phyloP scores from a whole-genome alignment of 805 yeast genomes.

The Deakozyma indianensis region DNA sequence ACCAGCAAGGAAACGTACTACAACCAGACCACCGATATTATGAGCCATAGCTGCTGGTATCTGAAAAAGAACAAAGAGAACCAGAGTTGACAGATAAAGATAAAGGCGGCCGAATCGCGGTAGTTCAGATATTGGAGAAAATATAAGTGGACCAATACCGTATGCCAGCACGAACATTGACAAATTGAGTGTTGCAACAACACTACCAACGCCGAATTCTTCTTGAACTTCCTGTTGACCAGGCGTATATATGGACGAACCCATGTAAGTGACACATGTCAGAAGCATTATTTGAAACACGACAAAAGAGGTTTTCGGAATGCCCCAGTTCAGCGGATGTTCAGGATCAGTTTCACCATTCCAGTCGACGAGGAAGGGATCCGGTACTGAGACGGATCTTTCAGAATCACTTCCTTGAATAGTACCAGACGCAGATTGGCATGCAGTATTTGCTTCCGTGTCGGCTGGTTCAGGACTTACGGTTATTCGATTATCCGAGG shows the following conservation, averaged over 20 bases:
- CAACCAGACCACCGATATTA: slow-evolving; percentile 36
- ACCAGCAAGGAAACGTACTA: slow-evolving; percentile 41
- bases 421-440: too few relatives aligned
- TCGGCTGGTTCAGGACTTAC: too few relatives aligned
- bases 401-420: too few relatives aligned
- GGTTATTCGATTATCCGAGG: too few relatives aligned
- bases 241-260: slow-evolving; percentile 46
- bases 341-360: slow-evolving; percentile 19
- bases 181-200: slow-evolving; percentile 36
- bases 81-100: slow-evolving; percentile 31
- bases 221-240: slow-evolving; percentile 31
- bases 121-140: slow-evolving; percentile 42
- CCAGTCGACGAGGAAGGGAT: slow-evolving; percentile 18
- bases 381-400: background rate
- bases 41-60: slow-evolving; percentile 39
- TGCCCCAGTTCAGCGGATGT: slow-evolving; percentile 45
- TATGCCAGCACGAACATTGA: slow-evolving; percentile 44
- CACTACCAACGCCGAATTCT: slow-evolving; percentile 28
- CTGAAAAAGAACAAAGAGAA: slow-evolving; percentile 36
- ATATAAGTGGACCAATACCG: slow-evolving; percentile 43
- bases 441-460: too few relatives aligned
- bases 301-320: slow-evolving; percentile 25
- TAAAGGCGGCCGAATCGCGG: slow-evolving; percentile 34
- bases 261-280: slow-evolving; percentile 41
- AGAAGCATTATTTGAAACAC: slow-evolving; percentile 28